Base-by-base conservation (phyloP, 2,329 filamentous ascomycete genomes). In the Colletotrichum lindemuthianum region DNA sequence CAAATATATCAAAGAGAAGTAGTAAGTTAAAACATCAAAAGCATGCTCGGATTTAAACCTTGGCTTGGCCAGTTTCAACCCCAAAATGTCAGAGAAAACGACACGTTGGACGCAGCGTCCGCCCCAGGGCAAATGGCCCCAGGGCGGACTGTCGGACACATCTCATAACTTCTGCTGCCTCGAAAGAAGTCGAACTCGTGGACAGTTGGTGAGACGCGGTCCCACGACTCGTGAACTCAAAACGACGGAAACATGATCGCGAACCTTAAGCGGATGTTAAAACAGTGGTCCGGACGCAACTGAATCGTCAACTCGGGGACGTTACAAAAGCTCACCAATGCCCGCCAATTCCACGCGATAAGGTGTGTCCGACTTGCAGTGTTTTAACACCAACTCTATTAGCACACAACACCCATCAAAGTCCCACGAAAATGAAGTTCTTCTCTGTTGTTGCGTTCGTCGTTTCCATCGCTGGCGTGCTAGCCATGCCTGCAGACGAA, bases 141-240 rank as follows among this genome's bases (percentile, higher is more conserved):
- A 24, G 24, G 24, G 4, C 24, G 24, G 24, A 24, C 24, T 41
- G 39, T 41, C 39, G 39, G 13, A 3, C 39, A 41, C 13, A 41
- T 10, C 39, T n/a, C 39, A 41, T n/a, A 10, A 41, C 39, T 41
- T 41, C 13, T 41, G 41, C 1, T 44, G 11, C 8, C 12, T 44
- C 15, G n/a, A 44, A 15, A 44, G 15, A 44, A n/a, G 13, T 44
- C 13, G 15, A n/a, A 44, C 1, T n/a, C 3, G 11, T 6, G 41
- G 12, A 2, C 8, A 13, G 4, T 44, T 44, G 24, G 24, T 24
- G 24, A 5, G 24, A 24, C 24, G 3, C 24, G 34, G 2, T 40
- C 37, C 6, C n/a, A 11, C 32, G 52, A 55, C 40, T 45, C 52
- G 33, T 36, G 52, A n/a, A 36, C n/a, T 39, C 12, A n/a, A 55